A percentile compares a stretch with the other conserved stretches of the same genome.
These are phyloP conservation scores for Flaveria bidentis DNA, from an alignment of 129 eudicot genomes.

Conservation along the genomic window DNA sequence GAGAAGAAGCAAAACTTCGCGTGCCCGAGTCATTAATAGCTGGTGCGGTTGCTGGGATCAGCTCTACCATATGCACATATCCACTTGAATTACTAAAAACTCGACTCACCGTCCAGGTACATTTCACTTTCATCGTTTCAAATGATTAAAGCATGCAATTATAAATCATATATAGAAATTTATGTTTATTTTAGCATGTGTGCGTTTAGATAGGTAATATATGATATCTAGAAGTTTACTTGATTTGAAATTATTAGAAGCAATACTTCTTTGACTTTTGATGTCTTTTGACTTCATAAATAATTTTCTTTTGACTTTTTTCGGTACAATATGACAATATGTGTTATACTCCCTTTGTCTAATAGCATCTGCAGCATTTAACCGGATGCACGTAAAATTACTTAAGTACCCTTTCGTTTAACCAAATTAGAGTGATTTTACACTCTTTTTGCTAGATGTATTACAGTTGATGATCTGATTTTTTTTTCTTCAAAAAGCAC, in stretches of 20 bases:
- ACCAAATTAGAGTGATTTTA: background rate
- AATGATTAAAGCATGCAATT: background rate
- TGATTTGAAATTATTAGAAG: background rate
- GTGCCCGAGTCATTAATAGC: constrained; percentile 80
- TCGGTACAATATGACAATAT: background rate
- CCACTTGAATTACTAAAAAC: constrained; percentile 93
- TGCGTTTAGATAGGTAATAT: background rate
- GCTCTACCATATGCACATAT: constrained; percentile 77
- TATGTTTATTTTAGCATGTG: background rate
- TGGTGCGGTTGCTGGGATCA: constrained; percentile 88
- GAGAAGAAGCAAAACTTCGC: constrained; percentile 58
- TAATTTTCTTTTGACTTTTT: background rate
- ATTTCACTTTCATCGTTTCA: background rate
- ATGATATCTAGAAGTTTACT: background rate
- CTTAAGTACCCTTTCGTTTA: background rate
- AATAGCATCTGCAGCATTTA: too few species aligned
- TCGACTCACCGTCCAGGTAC: constrained; percentile 83
- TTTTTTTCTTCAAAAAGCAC: background rate
- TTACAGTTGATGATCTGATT: background rate
- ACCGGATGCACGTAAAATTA: background rate
- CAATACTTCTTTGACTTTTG: background rate
- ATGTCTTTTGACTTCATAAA: background rate
- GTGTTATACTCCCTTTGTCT: background rate
- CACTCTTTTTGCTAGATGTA: background rate
- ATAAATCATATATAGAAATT: background rate